A percentile compares a stretch with the other conserved stretches of the same genome.
phyloP scores from a whole-genome alignment of 495 filamentous ascomycete species.

The Xylaria telfairii region DNA sequence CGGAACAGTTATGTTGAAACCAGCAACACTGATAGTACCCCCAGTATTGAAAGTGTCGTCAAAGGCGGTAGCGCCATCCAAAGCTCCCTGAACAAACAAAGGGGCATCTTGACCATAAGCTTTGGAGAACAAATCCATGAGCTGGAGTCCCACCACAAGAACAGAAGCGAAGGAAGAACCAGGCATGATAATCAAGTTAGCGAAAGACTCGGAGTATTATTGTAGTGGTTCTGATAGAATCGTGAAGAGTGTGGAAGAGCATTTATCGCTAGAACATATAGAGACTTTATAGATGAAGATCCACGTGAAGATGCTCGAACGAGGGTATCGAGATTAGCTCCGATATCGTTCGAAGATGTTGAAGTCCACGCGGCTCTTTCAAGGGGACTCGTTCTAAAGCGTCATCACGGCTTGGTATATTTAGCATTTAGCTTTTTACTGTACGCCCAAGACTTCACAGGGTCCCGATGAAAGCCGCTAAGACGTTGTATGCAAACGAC shows the following conservation, averaged over 20 bases:
- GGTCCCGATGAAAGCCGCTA: constrained; percentile 1
- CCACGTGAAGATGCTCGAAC: neutral
- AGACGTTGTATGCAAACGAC: neutral
- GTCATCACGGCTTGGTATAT: constrained; percentile 5
- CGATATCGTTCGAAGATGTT: constrained; percentile 8
- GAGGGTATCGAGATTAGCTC: constrained; percentile 11
- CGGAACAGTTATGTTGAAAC: constrained; percentile 47
- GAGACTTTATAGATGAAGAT: constrained; percentile 13
- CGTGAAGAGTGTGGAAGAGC: neutral
- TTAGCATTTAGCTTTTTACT: neutral
- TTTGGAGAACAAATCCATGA: constrained; percentile 1
- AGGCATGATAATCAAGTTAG: neutral
- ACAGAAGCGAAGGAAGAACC: neutral
- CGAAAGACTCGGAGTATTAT: neutral
- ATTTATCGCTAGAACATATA: neutral
- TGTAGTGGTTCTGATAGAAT: neutral
- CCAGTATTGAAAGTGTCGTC: constrained; percentile 45
- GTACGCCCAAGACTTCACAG: neutral
- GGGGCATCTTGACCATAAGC: constrained; percentile 23
- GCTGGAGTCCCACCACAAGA: constrained; percentile 21
- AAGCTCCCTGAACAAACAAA: constrained; percentile 16
- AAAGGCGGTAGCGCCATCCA: constrained; percentile 32
- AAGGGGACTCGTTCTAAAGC: neutral
- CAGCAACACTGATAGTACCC: constrained; percentile 45
- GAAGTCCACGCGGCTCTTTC: constrained; percentile 10